Base-by-base conservation (phyloP, 495 filamentous ascomycete species). In the Stereocaulon alpinum region DNA sequence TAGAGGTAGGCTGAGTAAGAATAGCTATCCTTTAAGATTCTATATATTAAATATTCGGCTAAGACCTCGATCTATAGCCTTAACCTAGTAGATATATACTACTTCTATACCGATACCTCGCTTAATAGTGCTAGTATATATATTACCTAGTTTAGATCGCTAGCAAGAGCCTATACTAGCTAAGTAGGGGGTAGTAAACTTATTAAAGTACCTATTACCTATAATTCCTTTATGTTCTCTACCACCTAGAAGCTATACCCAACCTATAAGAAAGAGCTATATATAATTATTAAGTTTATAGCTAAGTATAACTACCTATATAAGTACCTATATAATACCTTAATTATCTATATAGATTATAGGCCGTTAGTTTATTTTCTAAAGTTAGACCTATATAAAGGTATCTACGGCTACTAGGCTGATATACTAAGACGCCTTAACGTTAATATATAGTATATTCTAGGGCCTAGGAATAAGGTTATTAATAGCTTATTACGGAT, bases 291-390 rank as follows among this genome's bases (percentile, higher is more conserved):
- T 2, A 55, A 17, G 3, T 63, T 63, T 22, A 0, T 17, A 44
- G 51, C 18, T 6, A 63, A 63, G 15, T 63, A 58, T 27, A 30
- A 63, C n/a, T 63, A 63, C 22, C 15, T 63, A 45, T 63, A 27
- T 40, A 63, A 63, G 18, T 20, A 63, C n/a, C n/a, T 20, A 0
- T 63, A 34, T 48, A 11, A 45, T 0, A 9, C 6, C 4, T 30
- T 53, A 10, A 42, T 59, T 15, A 42, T 63, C 0, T 48, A 54
- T 41, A 63, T 42, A 11, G 18, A 63, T 49, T 54, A 63, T 40
- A 40, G 34, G n/a, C 9, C 12, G 0, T 12, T 62, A 15, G 52
- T 41, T 10, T 45, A 62, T 20, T 61, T 55, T 42, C 27, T 61
- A n/a, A n/a, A n/a, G n/a, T n/a, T n/a, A n/a, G n/a, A n/a, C n/a